Percentiles rank a stretch among this genome's conserved stretches.
phyloP scores from a whole-genome alignment of 2,329 filamentous ascomycete species.

The Penicillium sp. region DNA sequence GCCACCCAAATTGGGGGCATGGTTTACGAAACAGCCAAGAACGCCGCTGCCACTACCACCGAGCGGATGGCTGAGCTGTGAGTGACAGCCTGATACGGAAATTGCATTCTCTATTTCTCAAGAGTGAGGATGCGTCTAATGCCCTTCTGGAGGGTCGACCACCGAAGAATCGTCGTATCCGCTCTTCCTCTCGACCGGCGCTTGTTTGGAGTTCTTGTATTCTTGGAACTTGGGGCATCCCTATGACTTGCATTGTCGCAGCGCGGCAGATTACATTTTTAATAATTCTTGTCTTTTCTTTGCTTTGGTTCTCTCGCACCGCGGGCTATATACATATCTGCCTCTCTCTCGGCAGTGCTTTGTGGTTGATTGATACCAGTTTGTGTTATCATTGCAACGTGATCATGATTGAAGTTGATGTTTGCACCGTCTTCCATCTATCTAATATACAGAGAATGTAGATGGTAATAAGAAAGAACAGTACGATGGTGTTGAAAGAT shows the following conservation, averaged over 20 bases:
- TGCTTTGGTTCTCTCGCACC: background rate
- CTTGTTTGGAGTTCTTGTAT: slow-evolving; percentile 29
- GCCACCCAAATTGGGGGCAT: slow-evolving; percentile 43
- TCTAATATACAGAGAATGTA: slow-evolving; percentile 12
- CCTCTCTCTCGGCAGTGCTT: background rate
- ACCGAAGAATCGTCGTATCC: slow-evolving; percentile 11
- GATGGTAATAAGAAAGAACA: slow-evolving; percentile 9
- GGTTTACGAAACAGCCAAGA: slow-evolving; percentile 50
- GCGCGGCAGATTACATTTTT: slow-evolving; percentile 6
- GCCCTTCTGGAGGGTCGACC: background rate
- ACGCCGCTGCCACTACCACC: slow-evolving; percentile 40
- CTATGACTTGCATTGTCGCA: slow-evolving; percentile 14
- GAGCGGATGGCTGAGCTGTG: slow-evolving; percentile 34
- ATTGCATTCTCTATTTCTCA: slow-evolving; percentile 3
- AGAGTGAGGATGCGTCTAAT: background rate
- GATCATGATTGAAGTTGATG: slow-evolving; percentile 7
- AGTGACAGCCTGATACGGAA: slow-evolving; percentile 9
- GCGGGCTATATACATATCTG: slow-evolving; percentile 1
- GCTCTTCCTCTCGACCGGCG: slow-evolving; percentile 22
- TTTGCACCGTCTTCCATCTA: slow-evolving; percentile 3
- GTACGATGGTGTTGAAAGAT: slow-evolving; percentile 1
- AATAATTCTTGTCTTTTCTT: slow-evolving; percentile 9
- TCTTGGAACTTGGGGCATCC: slow-evolving; percentile 5
- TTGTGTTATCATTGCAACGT: slow-evolving; percentile 9
- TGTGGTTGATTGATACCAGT: slow-evolving; percentile 16